Evolutionary conservation across 768 basidiomycete species (phyloP), one percentile per base, ranked within the genome.

Genomic region (Leccinum subtestaceum): DNA sequence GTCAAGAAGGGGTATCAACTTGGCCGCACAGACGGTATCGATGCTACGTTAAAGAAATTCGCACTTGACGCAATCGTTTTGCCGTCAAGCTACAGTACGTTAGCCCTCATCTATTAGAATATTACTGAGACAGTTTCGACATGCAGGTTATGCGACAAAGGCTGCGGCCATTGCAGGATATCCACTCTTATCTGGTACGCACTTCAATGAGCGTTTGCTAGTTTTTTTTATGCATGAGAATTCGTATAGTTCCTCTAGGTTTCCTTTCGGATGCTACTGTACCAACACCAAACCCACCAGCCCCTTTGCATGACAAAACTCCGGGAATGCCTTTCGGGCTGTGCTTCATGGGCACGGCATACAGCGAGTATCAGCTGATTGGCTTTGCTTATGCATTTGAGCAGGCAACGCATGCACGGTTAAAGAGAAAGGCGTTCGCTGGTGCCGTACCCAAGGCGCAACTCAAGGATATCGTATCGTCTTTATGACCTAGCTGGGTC

Each of bases 391-490:
- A 77, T 63, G 80, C 81, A 21, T 81, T 75, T 57, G 81, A 81
- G 68, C 86, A 87, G 65, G 77, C 78, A 54, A 88, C 86, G 5
- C 75, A 80, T 50, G 80, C 77, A 2, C 68, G 85, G 7, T 64
- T 85, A 52, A 65, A 67, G 55, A 75, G 78, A 63, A 77, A 67
- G 62, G 85, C 84, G 1, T 83, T 76, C 58, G 58, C 71, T 1
- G 81, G 72, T 19, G 85, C 85, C 25, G 78, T 86, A 34, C 86
- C 86, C 5, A 81, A 74, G 66, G 84, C 83, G 2, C 85, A 81
- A 60, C 66, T 80, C 11, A 61, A 34, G 23, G 74, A 78, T 55
- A 68, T 77, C 15, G 34, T 76, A 4, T 38, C 47, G 1, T 38
- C 34, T 43, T 62, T 52, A 61, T 52, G 58, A 31, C 2, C 4